phyloP scores from a whole-genome alignment of 345 rosid species.

The Heritiera littoralis region DNA sequence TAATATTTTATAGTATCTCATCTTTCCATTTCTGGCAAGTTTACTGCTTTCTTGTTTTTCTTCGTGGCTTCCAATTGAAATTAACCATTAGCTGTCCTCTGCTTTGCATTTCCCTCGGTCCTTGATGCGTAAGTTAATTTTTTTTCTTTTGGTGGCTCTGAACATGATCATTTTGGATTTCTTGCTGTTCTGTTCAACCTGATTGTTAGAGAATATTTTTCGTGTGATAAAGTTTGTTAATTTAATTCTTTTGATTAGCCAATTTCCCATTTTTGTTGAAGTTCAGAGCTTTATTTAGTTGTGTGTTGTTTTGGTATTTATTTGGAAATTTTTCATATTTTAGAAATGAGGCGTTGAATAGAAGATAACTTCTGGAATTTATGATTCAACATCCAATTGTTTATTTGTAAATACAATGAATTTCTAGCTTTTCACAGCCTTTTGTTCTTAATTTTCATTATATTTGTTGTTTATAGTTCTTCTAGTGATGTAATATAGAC shows the following conservation, averaged over 20 bases:
- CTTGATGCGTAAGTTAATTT: constrained; percentile 3
- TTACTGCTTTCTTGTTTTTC: constrained; percentile 30
- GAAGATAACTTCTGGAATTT: neutral
- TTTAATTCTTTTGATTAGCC: neutral
- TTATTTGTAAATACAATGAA: neutral
- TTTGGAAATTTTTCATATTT: neutral
- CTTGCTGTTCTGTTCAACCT: neutral
- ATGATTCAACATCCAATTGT: neutral
- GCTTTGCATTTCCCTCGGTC: neutral
- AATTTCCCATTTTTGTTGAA: neutral
- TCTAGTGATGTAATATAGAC: neutral
- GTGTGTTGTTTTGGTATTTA: neutral
- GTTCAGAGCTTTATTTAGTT: neutral
- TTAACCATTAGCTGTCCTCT: neutral
- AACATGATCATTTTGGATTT: neutral
- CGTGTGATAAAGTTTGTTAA: neutral
- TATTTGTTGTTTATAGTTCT: neutral
- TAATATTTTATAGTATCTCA: constrained; percentile 26
- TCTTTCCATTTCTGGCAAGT: constrained; percentile 39
- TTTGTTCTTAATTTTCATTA: neutral
- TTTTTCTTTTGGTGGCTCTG: no score
- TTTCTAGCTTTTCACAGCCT: neutral
- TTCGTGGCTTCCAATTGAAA: neutral
- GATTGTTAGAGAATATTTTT: neutral
- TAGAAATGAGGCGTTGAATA: neutral